Evolutionary conservation across 805 yeast species (phyloP).

Genomic region (Candida peoriensis): DNA sequence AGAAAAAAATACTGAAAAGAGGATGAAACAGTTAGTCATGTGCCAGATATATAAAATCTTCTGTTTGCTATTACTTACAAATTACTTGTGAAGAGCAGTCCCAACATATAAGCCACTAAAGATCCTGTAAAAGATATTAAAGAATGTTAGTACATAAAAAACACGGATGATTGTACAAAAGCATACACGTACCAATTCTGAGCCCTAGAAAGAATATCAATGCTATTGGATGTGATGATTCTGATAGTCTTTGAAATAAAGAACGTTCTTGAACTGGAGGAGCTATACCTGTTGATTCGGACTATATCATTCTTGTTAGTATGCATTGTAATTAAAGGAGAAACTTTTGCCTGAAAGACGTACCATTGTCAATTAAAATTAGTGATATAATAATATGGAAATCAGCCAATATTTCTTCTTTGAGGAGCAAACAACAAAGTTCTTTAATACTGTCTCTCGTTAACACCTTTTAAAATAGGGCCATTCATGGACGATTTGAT

Average conservation of each 20-base stretch:
- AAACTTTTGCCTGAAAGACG: neutral
- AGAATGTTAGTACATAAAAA: no score
- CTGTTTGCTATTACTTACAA: no score
- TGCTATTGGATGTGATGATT: conserved; percentile 84
- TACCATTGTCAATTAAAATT: no score
- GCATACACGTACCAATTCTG: conserved; percentile 44
- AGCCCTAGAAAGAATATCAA: conserved; percentile 57
- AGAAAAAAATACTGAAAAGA: conserved; percentile 70
- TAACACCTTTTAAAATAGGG: no score
- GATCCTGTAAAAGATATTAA: no score
- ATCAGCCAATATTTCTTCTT: no score
- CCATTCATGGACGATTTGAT: no score
- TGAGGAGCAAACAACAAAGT: no score
- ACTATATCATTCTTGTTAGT: neutral
- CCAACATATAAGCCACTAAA: conserved; percentile 62
- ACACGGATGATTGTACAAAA: conserved; percentile 17
- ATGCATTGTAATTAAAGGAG: neutral
- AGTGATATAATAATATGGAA: no score
- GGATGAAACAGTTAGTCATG: no score
- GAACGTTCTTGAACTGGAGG: conserved; percentile 17
- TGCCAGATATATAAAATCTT: no score
- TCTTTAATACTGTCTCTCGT: no score
- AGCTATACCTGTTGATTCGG: neutral
- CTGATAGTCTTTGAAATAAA: conserved; percentile 43
- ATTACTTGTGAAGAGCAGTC: conserved; percentile 58